Evolutionary conservation across 2,329 filamentous ascomycete genomes (phyloP).

Genomic region (Stachybotrys elegans): DNA sequence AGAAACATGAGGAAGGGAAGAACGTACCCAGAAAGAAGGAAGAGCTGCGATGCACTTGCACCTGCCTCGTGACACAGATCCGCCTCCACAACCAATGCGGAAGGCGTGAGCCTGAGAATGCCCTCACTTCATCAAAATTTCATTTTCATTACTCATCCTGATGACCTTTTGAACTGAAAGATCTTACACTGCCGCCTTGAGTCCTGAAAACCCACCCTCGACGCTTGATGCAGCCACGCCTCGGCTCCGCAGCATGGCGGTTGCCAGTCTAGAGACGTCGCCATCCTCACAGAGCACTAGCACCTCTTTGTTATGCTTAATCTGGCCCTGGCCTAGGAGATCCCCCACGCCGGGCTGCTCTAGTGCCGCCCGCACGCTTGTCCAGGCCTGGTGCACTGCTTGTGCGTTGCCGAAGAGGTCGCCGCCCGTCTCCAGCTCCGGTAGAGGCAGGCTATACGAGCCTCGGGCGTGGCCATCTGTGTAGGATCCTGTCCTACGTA

Average conservation of each 20-base stretch:
- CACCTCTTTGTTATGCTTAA: conserved; percentile 20
- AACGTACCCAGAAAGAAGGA: too few species aligned
- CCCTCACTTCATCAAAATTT: too few species aligned
- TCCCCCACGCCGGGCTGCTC: conserved; percentile 13
- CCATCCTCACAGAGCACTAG: conserved; percentile 50
- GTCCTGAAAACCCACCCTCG: conserved; percentile 29
- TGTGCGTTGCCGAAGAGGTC: conserved; percentile 34
- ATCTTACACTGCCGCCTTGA: too few species aligned
- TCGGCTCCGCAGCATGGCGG: conserved; percentile 47
- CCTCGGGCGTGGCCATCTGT: conserved; percentile 34
- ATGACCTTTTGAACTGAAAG: too few species aligned
- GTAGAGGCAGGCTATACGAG: conserved; percentile 13
- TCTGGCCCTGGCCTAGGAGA: background rate
- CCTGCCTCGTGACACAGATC: too few species aligned
- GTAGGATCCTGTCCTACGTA: conserved; percentile 38
- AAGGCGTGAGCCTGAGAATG: too few species aligned
- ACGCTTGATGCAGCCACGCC: conserved; percentile 42
- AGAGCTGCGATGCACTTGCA: too few species aligned
- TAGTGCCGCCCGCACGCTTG: conserved; percentile 39
- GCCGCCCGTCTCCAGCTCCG: background rate
- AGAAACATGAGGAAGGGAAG: too few species aligned
- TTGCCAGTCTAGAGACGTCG: conserved; percentile 48
- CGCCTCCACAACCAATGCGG: too few species aligned
- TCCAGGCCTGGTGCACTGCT: conserved; percentile 41
- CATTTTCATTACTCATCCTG: too few species aligned